Evolutionary conservation across 495 filamentous ascomycete species (phyloP).

Genomic region (Penicillium angulare): DNA sequence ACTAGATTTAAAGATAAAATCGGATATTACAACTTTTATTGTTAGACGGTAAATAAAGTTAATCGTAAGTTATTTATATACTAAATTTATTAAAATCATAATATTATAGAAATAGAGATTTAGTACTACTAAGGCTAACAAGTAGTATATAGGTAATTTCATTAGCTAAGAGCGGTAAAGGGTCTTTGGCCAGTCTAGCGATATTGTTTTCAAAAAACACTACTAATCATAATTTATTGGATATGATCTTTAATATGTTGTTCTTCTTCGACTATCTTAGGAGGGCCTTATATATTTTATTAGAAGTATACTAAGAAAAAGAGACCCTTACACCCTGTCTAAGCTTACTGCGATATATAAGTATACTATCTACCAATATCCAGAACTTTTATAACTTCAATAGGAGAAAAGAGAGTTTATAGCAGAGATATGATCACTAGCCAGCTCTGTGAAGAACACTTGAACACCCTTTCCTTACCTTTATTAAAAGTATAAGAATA

Average conservation of each 20-base stretch:
- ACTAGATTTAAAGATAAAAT: constrained; percentile 32
- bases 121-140: neutral
- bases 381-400: constrained; percentile 21
- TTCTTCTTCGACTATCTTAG: constrained; percentile 25
- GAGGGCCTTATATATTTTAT: constrained; percentile 17
- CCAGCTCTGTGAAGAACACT: constrained; percentile 23
- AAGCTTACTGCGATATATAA: constrained; percentile 24
- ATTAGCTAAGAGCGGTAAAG: constrained; percentile 30
- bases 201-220: constrained; percentile 28
- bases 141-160: constrained; percentile 21
- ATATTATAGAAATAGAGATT: too few species aligned
- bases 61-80: constrained; percentile 20
- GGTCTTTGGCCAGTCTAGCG: constrained; percentile 29
- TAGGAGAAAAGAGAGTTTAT: constrained; percentile 30
- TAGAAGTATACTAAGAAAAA: constrained; percentile 27
- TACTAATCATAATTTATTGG: constrained; percentile 30
- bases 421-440: constrained; percentile 29
- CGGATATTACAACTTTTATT: constrained; percentile 30
- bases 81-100: neutral
- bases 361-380: constrained; percentile 23
- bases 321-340: constrained; percentile 18
- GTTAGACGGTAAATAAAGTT: constrained; percentile 33
- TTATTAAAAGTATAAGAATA: constrained; percentile 21
- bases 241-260: constrained; percentile 24
- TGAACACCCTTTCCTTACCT: constrained; percentile 21